Evolutionary conservation across 2,329 filamentous ascomycete species (phyloP).

Genomic region (Phyllosticta citriasiana): DNA sequence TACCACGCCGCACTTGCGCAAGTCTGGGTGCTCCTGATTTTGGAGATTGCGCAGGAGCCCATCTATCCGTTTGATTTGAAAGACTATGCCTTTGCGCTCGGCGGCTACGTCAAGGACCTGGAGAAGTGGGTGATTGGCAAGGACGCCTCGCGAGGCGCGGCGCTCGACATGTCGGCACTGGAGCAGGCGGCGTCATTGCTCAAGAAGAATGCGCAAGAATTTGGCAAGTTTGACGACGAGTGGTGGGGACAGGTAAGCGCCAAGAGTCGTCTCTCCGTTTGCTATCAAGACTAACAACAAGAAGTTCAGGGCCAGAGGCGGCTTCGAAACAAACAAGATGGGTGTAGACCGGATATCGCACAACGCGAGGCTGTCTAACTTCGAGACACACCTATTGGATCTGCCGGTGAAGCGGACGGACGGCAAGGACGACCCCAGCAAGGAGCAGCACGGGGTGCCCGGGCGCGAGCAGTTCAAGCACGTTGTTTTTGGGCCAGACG

Average conservation of each 20-base stretch:
- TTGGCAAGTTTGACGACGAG: slow-evolving; percentile 63
- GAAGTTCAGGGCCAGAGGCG: slow-evolving; percentile 29
- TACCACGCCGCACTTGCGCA: slow-evolving; percentile 75
- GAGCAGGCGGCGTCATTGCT: slow-evolving; percentile 54
- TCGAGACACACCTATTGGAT: slow-evolving; percentile 79
- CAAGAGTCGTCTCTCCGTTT: slow-evolving; percentile 49
- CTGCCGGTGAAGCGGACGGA: slow-evolving; percentile 42
- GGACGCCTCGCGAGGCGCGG: slow-evolving; percentile 12
- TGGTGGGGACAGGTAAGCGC: slow-evolving; percentile 51
- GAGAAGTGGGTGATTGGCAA: slow-evolving; percentile 53
- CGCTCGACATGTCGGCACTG: slow-evolving; percentile 49
- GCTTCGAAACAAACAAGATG: slow-evolving; percentile 64
- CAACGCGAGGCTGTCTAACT: slow-evolving; percentile 68
- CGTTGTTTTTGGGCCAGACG: slow-evolving; percentile 74
- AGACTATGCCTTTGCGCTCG: slow-evolving; percentile 58
- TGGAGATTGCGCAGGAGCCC: slow-evolving; percentile 74
- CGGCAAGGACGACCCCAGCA: slow-evolving; percentile 21
- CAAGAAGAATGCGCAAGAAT: slow-evolving; percentile 49
- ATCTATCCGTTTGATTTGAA: slow-evolving; percentile 74
- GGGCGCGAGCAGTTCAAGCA: slow-evolving; percentile 92
- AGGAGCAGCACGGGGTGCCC: slow-evolving; percentile 52
- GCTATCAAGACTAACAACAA: slow-evolving; percentile 18
- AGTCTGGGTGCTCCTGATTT: slow-evolving; percentile 68
- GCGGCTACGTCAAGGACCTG: slow-evolving; percentile 56
- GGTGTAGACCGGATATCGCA: slow-evolving; percentile 60